Percentiles rank a stretch among this genome's conserved stretches.
Evolutionary conservation across 2,329 filamentous ascomycete genomes (phyloP).

Genomic region (Colletotrichum siamense): DNA sequence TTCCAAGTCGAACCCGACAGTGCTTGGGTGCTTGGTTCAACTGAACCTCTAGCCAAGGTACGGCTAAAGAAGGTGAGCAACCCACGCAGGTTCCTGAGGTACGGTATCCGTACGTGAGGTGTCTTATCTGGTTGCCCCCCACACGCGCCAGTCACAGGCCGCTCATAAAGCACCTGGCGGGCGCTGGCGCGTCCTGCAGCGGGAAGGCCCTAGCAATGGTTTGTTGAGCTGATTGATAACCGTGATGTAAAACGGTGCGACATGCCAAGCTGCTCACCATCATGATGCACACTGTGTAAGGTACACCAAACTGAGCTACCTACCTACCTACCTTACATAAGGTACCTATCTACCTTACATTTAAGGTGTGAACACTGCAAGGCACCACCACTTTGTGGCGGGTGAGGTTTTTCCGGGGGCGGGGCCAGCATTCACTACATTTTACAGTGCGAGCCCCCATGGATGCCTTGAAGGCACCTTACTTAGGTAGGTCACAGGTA

Average conservation of each 20-base stretch:
- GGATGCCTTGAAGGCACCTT: background rate
- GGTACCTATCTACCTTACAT: too few species aligned
- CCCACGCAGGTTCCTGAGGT: background rate
- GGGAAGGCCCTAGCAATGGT: background rate
- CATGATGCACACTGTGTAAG: background rate
- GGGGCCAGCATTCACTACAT: background rate
- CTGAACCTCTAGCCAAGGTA: background rate
- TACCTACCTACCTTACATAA: background rate
- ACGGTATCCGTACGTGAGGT: background rate
- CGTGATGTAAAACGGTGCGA: slow-evolving; percentile 6
- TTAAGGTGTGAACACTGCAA: background rate
- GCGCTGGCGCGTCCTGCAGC: background rate
- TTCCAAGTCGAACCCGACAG: background rate
- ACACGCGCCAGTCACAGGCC: slow-evolving; percentile 12
- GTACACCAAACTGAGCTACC: too few species aligned
- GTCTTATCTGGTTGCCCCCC: slow-evolving; percentile 16
- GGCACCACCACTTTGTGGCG: too few species aligned
- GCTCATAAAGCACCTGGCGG: background rate
- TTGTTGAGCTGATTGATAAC: slow-evolving; percentile 17
- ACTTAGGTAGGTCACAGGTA: background rate
- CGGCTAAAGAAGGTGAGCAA: background rate
- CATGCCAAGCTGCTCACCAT: background rate
- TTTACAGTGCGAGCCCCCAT: background rate
- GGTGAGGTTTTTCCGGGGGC: background rate
- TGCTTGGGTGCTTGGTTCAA: background rate